Evolutionary conservation across 345 rosid genomes (phyloP), one percentile per base, ranked within the genome.

Genomic region (Microcos paniculata): DNA sequence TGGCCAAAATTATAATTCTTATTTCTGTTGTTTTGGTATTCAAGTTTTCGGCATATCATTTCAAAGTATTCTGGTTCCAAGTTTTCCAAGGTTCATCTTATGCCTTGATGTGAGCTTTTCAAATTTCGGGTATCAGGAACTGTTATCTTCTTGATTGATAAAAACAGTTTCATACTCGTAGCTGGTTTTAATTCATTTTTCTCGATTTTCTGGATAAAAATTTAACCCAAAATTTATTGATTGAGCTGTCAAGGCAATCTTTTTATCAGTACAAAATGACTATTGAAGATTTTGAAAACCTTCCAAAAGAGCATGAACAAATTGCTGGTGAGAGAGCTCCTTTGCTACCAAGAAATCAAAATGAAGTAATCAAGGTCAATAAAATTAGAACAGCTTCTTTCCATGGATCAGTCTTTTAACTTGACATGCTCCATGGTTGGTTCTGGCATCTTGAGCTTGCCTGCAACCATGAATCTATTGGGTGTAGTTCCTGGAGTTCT

Each of bases 391-490:
- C 97, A 76, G 97, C 97, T 84, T 91, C 97, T n/a, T 92, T 91
- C 70, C 80, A 76, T 6, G 98, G 97, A 66, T 93, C 95, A 0
- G 97, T 92, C n/a, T 63, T 87, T 91, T 77, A 94, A 94, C 75
- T 84, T 94, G 45, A 80, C 97, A 15, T 92, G 95, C 8, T 91
- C 97, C 2, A 78, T 92, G 53, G 88, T 92, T 72, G 97, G 95
- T 70, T 97, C 98, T 31, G 98, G 97, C 14, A 92, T 94, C 67
- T 92, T 94, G 97, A 89, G 97, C 63, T 77, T 94, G 78, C 98
- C 98, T 35, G 98, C 97, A 7, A 91, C 95, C 61, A 85, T 91
- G 94, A 92, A 90, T 76, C 90, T 87, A 58, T 80, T 94, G 26
- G 97, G 95, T 51, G 90, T 94, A 35, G 71, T 82, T 18, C 88